A percentile compares a stretch with the other conserved stretches of the same genome.
phyloP scores from a whole-genome alignment of 2,329 filamentous ascomycete genomes.

The Paecilomyces sp. region DNA sequence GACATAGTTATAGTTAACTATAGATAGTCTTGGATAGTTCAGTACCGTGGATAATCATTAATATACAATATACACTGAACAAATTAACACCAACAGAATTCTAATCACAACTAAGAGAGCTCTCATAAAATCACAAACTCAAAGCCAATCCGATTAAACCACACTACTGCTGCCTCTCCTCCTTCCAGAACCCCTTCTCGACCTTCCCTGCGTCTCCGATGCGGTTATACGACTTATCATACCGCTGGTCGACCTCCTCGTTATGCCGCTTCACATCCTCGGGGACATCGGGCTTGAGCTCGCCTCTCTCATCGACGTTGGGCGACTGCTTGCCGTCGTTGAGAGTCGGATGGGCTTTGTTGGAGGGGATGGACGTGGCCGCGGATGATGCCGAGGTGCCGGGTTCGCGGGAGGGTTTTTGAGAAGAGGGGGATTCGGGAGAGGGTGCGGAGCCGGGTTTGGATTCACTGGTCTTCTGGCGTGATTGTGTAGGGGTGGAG shows the following conservation, averaged over 20 bases:
- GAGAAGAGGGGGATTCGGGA: background rate
- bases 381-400: background rate
- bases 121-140: background rate
- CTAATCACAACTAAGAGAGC: background rate
- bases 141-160: no score
- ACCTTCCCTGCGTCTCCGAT: conserved; percentile 18
- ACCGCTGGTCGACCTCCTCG: conserved; percentile 21
- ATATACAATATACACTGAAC: background rate
- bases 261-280: conserved; percentile 30
- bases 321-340: conserved; percentile 21
- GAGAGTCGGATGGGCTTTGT: conserved; percentile 27
- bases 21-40: no score
- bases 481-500: background rate
- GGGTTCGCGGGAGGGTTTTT: background rate
- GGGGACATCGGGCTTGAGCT: conserved; percentile 17
- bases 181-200: conserved; percentile 12
- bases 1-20: no score
- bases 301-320: conserved; percentile 21
- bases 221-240: conserved; percentile 26
- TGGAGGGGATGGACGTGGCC: conserved; percentile 20
- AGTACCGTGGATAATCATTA: no score
- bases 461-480: background rate
- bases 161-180: background rate
- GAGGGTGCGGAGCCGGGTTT: background rate
- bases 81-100: background rate